Evolutionary conservation across 2,329 filamentous ascomycete genomes (phyloP).

Genomic region (Chlorencoelia australis): DNA sequence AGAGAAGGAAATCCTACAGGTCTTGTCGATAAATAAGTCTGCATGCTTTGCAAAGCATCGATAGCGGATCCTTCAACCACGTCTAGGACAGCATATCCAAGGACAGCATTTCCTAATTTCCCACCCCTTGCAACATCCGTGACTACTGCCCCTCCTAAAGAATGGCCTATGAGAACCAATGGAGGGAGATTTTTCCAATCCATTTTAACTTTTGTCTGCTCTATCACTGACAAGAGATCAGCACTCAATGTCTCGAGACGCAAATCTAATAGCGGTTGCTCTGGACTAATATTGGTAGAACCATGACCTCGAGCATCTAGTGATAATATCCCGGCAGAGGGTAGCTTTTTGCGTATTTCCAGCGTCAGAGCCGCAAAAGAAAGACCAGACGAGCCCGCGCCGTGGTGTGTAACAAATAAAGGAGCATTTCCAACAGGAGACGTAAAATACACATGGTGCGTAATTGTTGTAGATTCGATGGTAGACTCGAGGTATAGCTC

Average conservation of each 20-base stretch:
- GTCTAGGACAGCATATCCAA: slow-evolving; percentile 86
- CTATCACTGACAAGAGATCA: slow-evolving; percentile 63
- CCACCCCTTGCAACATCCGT: slow-evolving; percentile 68
- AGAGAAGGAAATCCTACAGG: slow-evolving; percentile 70
- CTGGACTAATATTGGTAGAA: slow-evolving; percentile 42
- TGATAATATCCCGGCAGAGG: slow-evolving; percentile 73
- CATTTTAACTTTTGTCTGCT: slow-evolving; percentile 57
- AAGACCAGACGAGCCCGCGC: slow-evolving; percentile 83
- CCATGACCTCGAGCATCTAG: slow-evolving; percentile 84
- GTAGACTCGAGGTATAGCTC: slow-evolving; percentile 63
- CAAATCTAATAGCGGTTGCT: slow-evolving; percentile 47
- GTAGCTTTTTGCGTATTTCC: slow-evolving; percentile 67
- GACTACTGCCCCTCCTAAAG: slow-evolving; percentile 82
- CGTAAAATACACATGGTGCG: slow-evolving; percentile 79
- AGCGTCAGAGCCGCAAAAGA: slow-evolving; percentile 77
- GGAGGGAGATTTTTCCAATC: slow-evolving; percentile 65
- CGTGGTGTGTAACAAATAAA: slow-evolving; percentile 89
- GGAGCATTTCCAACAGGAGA: slow-evolving; percentile 65
- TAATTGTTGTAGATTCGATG: slow-evolving; percentile 37
- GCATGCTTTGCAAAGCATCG: slow-evolving; percentile 90
- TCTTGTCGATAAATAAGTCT: slow-evolving; percentile 75
- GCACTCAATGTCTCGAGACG: slow-evolving; percentile 60
- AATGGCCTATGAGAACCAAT: slow-evolving; percentile 80
- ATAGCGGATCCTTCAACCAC: slow-evolving; percentile 95
- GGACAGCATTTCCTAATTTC: slow-evolving; percentile 53